Evolutionary conservation across 1,284 basidiomycete genomes (phyloP).

Genomic region (Tilletia setariae): DNA sequence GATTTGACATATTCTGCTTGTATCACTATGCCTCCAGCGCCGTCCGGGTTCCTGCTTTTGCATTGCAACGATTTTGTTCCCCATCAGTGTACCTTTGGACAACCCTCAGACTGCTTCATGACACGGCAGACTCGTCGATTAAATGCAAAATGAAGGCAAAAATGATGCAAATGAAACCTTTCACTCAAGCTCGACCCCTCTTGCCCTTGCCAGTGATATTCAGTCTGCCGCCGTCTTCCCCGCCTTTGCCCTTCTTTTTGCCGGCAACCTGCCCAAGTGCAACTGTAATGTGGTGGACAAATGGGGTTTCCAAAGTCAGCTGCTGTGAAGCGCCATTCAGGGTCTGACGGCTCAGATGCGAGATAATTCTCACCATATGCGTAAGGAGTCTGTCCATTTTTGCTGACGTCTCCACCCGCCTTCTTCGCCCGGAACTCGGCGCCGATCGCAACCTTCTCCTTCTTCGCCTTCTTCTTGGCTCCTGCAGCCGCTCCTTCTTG

Average conservation of each 20-base stretch:
- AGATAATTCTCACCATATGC: slow-evolving; percentile 71
- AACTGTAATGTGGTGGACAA: too few species aligned
- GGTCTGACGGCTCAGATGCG: too few species aligned
- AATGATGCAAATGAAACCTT: background rate
- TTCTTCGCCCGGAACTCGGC: slow-evolving; percentile 45
- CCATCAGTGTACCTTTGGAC: too few species aligned
- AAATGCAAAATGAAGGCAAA: background rate
- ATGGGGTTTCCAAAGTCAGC: too few species aligned
- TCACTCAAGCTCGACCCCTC: background rate
- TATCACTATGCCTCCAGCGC: too few species aligned
- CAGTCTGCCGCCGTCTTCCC: slow-evolving; percentile 15
- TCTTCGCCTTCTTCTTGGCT: slow-evolving; percentile 24
- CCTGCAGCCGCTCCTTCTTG: slow-evolving; percentile 11
- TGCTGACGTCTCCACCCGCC: slow-evolving; percentile 64
- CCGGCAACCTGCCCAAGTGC: slow-evolving; percentile 44
- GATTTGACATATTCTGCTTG: too few species aligned
- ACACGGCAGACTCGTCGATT: too few species aligned
- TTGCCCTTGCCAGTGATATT: slow-evolving; percentile 35
- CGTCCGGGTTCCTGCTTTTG: too few species aligned
- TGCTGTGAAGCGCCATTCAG: too few species aligned
- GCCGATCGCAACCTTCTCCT: slow-evolving; percentile 43
- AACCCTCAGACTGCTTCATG: too few species aligned
- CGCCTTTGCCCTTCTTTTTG: slow-evolving; percentile 35
- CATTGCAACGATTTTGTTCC: too few species aligned
- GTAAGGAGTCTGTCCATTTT: slow-evolving; percentile 77